phyloP scores from a whole-genome alignment of 1,284 basidiomycete species.

The Cronartium quercuum region DNA sequence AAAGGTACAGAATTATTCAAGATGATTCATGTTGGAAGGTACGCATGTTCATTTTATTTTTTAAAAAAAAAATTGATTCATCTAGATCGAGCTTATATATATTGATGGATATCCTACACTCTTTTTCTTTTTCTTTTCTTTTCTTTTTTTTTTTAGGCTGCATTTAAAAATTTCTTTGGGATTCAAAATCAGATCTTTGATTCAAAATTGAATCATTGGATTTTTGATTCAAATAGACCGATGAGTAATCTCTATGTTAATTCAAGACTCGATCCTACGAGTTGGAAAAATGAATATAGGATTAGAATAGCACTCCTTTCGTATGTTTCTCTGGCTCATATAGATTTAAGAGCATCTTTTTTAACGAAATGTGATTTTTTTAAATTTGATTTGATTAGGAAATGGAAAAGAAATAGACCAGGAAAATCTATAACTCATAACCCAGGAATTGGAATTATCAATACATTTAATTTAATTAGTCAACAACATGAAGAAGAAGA shows the following conservation, averaged over 20 bases:
- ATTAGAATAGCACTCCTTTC: background rate
- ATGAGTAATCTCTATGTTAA: background rate
- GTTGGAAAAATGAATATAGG: background rate
- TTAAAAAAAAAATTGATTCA: no score
- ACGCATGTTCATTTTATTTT: background rate
- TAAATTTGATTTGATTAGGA: background rate
- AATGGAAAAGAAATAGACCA: background rate
- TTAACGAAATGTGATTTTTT: background rate
- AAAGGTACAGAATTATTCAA: background rate
- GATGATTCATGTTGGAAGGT: conserved; percentile 2
- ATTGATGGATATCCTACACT: no score
- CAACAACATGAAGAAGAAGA: no score
- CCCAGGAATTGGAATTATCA: background rate
- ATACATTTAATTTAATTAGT: no score
- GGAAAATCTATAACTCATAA: background rate
- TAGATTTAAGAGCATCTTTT: no score
- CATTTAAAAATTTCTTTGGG: background rate
- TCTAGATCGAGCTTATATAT: no score
- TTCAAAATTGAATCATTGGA: background rate
- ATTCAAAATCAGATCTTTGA: background rate
- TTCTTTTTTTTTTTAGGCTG: background rate
- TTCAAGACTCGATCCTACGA: background rate
- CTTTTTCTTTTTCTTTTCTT: background rate
- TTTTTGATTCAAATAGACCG: background rate
- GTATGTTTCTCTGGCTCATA: no score